Evolutionary conservation across 208 protist species (phyloP).

Genomic region (Herpetomonas muscarum): DNA sequence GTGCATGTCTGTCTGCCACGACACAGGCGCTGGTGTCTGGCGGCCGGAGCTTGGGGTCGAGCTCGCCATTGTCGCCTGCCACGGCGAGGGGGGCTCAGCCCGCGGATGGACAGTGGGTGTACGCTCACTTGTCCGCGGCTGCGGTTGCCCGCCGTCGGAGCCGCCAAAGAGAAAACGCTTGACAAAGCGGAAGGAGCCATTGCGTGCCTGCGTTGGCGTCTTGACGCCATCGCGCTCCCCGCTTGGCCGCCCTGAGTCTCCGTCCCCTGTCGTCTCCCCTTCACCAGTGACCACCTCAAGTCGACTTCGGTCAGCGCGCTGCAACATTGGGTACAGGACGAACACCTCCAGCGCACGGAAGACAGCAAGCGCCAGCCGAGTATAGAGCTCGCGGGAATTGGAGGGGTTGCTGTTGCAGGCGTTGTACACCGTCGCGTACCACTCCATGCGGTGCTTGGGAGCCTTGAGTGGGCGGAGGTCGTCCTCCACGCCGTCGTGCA

Average conservation of each 20-base stretch:
- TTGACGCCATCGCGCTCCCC: not conserved
- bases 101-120: too few relatives aligned
- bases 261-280: not conserved
- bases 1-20: too few relatives aligned
- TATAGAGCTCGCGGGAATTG: constrained; percentile 56
- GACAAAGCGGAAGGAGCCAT: constrained; percentile 11
- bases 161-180: constrained; percentile 11
- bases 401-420: constrained; percentile 44
- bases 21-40: too few relatives aligned
- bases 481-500: constrained; percentile 28
- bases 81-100: too few relatives aligned
- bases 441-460: constrained; percentile 64
- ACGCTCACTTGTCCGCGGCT: too few relatives aligned
- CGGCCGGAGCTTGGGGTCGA: too few relatives aligned
- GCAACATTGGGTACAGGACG: constrained; percentile 54
- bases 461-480: constrained; percentile 24
- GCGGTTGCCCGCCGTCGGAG: constrained; percentile 1
- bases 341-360: constrained; percentile 49
- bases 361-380: constrained; percentile 40
- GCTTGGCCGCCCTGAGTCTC: not conserved
- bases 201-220: not conserved
- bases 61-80: too few relatives aligned
- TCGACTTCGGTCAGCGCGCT: constrained; percentile 24
- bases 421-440: constrained; percentile 71
- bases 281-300: constrained; percentile 17